Base-by-base conservation (phyloP, 2,329 filamentous ascomycete species). In the Clarireedia paspali region DNA sequence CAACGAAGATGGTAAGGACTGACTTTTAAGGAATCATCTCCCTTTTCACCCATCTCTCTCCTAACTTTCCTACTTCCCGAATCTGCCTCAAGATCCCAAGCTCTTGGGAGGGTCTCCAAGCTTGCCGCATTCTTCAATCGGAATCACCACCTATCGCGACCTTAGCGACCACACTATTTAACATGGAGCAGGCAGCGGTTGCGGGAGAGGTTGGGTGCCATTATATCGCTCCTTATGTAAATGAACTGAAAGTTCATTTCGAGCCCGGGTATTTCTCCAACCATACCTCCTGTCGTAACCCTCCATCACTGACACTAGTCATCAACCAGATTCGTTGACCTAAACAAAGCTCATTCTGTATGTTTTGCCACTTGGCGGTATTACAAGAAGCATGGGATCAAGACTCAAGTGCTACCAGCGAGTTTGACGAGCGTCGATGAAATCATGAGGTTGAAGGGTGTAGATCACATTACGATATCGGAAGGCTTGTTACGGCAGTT, bases 221-320 rank as follows among this genome's bases (percentile, higher is more conserved):
- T 0, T 86, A 85, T 62, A 80, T 87, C 45, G 81, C 83, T 0
- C 83, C 84, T 0, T 87, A 85, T 59, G 79, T 86, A 30, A 85
- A 86, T 63, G 82, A 85, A 60, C 70, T 87, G 42, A 79, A 77
- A 60, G 83, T 84, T 5, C 82, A 85, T 62, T 81, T 84, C 56
- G 77, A 81, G 44, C 63, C 70, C 12, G 71, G 68, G 74, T 80
- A 66, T 61, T 70, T 51, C 30, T 5, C 34, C 23, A 26, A 15
- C 27, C 15, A 12, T 42, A 44, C 5, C 2, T 26, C 1, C 3
- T n/a, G 6, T 6, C 26, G 1, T 7, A 10, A 9, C 23, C 2
- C 15, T n/a, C 6, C 6, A 26, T 12, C 5, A 44, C 23, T 44
- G 15, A 30, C 17, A 6, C n/a, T 52, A 17, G 52, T 4, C 6